Percentiles rank a stretch among this genome's conserved stretches.
phyloP scores from a whole-genome alignment of 2,329 filamentous ascomycete genomes.

The Fusarium nodosum region DNA sequence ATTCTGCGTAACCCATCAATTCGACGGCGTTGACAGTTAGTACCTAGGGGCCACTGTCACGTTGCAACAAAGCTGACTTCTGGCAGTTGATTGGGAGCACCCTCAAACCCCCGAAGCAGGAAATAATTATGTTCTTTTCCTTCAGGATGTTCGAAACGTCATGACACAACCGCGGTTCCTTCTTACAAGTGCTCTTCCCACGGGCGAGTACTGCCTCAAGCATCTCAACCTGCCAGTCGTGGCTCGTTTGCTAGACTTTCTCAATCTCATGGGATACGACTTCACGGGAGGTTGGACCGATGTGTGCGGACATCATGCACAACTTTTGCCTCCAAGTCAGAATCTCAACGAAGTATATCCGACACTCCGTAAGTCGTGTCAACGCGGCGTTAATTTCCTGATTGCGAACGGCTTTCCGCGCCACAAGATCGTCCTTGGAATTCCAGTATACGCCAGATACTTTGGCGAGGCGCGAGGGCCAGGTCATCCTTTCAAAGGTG shows the following conservation, averaged over 20 bases:
- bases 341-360: slow-evolving; percentile 46
- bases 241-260: slow-evolving; percentile 67
- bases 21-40: slow-evolving; percentile 75
- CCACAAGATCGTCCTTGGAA: slow-evolving; percentile 71
- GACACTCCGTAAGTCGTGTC: slow-evolving; percentile 60
- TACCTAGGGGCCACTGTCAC: background rate
- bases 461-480: slow-evolving; percentile 68
- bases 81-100: slow-evolving; percentile 77
- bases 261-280: slow-evolving; percentile 79
- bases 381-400: slow-evolving; percentile 69
- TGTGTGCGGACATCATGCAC: slow-evolving; percentile 73
- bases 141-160: slow-evolving; percentile 66
- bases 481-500: slow-evolving; percentile 64
- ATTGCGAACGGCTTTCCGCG: slow-evolving; percentile 66
- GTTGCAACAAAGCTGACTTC: background rate
- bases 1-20: slow-evolving; percentile 68
- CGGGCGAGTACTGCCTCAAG: slow-evolving; percentile 71
- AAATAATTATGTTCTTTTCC: slow-evolving; percentile 68
- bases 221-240: slow-evolving; percentile 70
- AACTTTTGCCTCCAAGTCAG: slow-evolving; percentile 63
- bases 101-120: slow-evolving; percentile 68
- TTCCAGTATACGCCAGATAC: slow-evolving; percentile 73
- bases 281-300: slow-evolving; percentile 74
- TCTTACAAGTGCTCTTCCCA: slow-evolving; percentile 72
- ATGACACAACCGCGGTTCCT: slow-evolving; percentile 70